These are phyloP conservation scores for Apiotrichum brassicae DNA, from an alignment of 1,284 basidiomycete genomes.

Conservation along the genomic window DNA sequence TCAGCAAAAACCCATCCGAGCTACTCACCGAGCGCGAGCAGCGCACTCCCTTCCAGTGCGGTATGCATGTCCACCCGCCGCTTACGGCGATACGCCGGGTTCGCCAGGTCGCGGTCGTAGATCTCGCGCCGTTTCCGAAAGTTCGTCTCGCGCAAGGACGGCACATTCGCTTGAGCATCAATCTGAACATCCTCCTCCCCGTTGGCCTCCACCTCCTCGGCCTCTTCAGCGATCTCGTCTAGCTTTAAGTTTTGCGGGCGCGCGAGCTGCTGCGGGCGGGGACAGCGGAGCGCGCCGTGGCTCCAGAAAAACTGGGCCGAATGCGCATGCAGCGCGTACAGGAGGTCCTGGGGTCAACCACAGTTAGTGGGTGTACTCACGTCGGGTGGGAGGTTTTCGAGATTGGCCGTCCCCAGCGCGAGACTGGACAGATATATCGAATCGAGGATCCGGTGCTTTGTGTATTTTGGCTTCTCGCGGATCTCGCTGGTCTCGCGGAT, in stretches of 20 bases:
- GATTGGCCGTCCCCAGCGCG: too few relatives aligned
- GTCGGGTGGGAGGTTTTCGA: not conserved
- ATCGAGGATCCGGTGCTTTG: too few relatives aligned
- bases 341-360: slow-evolving; percentile 15
- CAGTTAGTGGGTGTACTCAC: not conserved
- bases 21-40: slow-evolving; percentile 35
- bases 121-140: too few relatives aligned
- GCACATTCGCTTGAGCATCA: not conserved
- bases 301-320: slow-evolving; percentile 19
- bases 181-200: not conserved
- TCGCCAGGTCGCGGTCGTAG: not conserved
- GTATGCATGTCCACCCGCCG: slow-evolving; percentile 27
- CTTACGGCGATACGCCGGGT: not conserved
- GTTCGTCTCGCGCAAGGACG: not conserved
- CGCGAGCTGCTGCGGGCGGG: too few relatives aligned
- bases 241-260: too few relatives aligned
- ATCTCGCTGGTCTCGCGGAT: too few relatives aligned
- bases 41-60: slow-evolving; percentile 29
- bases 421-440: too few relatives aligned
- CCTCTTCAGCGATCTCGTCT: not conserved
- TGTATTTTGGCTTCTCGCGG: too few relatives aligned
- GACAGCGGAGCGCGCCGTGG: not conserved
- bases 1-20: slow-evolving; percentile 1
- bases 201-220: not conserved
- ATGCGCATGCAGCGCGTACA: slow-evolving; percentile 21